A percentile compares a stretch with the other conserved stretches of the same genome.
phyloP scores from a whole-genome alignment of 768 basidiomycete species.

The Termitomyces sp. region DNA sequence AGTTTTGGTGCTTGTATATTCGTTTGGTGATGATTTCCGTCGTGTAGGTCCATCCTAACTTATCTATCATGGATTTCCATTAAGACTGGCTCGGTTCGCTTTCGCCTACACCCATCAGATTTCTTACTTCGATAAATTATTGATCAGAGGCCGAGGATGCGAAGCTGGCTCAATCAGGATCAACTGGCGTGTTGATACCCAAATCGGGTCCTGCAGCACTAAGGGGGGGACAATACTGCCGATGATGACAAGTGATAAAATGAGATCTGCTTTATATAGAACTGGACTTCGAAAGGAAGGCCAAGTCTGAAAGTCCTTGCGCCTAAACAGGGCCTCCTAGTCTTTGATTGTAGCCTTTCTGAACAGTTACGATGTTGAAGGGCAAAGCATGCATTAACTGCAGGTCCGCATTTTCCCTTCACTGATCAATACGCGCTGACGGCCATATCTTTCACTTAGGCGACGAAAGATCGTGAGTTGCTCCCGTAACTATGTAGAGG shows the following conservation, averaged over 20 bases:
- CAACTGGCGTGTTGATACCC: neutral
- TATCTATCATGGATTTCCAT: neutral
- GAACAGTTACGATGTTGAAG: conserved; percentile 45
- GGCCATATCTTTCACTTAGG: conserved; percentile 24
- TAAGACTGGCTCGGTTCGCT: neutral
- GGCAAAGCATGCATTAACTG: conserved; percentile 55
- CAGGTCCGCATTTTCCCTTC: conserved; percentile 33
- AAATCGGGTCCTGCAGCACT: neutral
- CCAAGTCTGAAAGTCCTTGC: neutral
- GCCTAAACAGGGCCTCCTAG: conserved; percentile 28
- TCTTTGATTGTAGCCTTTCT: conserved; percentile 64
- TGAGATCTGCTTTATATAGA: neutral
- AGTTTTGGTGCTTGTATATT: neutral
- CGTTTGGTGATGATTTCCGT: neutral
- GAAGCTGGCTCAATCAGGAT: neutral
- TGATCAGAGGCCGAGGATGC: neutral
- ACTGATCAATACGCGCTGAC: neutral
- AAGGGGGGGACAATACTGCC: neutral
- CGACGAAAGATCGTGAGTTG: conserved; percentile 47
- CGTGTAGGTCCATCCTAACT: neutral
- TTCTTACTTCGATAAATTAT: neutral
- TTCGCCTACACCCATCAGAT: neutral
- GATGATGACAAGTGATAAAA: conserved; percentile 1
- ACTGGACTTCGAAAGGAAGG: neutral
- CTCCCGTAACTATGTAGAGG: neutral